phyloP scores from a whole-genome alignment of 306 rosid genomes.

The Sindora glabra region DNA sequence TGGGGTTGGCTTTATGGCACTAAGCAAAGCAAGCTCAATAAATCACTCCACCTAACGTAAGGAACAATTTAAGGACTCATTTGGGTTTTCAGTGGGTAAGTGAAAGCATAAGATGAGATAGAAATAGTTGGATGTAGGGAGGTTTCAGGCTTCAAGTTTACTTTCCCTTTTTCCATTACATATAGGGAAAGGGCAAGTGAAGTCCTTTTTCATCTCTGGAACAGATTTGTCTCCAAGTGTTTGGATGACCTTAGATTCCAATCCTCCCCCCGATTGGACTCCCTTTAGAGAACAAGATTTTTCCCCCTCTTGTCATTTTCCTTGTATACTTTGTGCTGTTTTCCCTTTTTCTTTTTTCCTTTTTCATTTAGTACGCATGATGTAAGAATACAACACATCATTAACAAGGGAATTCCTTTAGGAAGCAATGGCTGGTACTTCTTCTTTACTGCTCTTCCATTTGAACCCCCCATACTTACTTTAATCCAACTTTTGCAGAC shows the following conservation, averaged over 20 bases:
- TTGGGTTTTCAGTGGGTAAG: neutral
- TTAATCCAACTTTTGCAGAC: neutral
- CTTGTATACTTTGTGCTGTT: conserved; percentile 27
- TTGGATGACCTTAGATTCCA: conserved; percentile 49
- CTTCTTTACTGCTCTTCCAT: conserved; percentile 6
- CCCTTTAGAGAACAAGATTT: conserved; percentile 29
- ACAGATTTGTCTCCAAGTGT: conserved; percentile 40
- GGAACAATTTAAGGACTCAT: conserved; percentile 1
- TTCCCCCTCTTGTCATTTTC: conserved; percentile 36
- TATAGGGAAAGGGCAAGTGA: no score
- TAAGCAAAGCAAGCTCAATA: conserved; percentile 12
- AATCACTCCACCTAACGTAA: no score
- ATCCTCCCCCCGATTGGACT: conserved; percentile 28
- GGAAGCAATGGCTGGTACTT: conserved; percentile 6
- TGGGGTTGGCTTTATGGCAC: conserved; percentile 34
- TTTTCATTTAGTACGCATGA: conserved; percentile 16
- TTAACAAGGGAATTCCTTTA: conserved; percentile 7
- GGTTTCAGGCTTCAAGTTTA: conserved; percentile 16
- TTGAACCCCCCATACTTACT: no score
- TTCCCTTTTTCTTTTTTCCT: conserved; percentile 2
- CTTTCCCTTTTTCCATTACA: conserved; percentile 29
- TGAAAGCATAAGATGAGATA: conserved; percentile 3
- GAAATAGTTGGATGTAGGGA: conserved; percentile 18
- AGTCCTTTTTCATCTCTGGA: conserved; percentile 31
- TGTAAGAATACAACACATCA: conserved; percentile 3